A percentile compares a stretch with the other conserved stretches of the same genome.
phyloP scores from a whole-genome alignment of 2,329 filamentous ascomycete species.

The Macrophomina phaseolina region DNA sequence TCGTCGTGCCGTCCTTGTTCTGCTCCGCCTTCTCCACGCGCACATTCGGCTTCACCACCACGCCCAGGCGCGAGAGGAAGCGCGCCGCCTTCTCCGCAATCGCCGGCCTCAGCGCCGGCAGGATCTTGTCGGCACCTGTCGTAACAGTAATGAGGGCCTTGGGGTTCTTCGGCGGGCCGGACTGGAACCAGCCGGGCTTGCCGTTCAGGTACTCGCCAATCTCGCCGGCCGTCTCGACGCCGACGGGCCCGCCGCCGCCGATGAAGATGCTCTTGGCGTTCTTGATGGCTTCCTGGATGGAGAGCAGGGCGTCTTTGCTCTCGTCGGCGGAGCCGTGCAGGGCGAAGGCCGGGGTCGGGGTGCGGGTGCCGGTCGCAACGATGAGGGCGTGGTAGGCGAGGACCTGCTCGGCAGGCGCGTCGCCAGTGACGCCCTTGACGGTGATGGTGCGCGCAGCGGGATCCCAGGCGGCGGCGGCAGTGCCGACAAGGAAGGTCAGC shows the following conservation, averaged over 20 bases:
- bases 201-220: constrained; percentile 59
- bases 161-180: constrained; percentile 27
- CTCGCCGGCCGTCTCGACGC: constrained; percentile 46
- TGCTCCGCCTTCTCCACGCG: constrained; percentile 28
- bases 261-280: constrained; percentile 40
- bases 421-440: constrained; percentile 33
- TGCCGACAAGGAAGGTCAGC: constrained; percentile 34
- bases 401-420: neutral
- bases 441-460: constrained; percentile 24
- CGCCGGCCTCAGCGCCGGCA: constrained; percentile 34
- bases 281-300: constrained; percentile 36
- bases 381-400: constrained; percentile 43
- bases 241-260: constrained; percentile 43
- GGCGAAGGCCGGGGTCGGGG: constrained; percentile 39
- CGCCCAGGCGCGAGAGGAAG: constrained; percentile 36
- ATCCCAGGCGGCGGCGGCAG: constrained; percentile 39
- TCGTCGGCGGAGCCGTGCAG: constrained; percentile 42
- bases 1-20: constrained; percentile 43
- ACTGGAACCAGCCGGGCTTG: constrained; percentile 46
- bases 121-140: constrained; percentile 34
- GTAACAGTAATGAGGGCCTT: constrained; percentile 39
- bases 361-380: constrained; percentile 42
- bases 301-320: constrained; percentile 40
- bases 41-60: constrained; percentile 32
- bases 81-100: constrained; percentile 37